Percentiles rank a stretch among this genome's conserved stretches.
Conservation (phyloP, 2,329 filamentous ascomycete species). For the Corinectria fuckeliana region DNA sequence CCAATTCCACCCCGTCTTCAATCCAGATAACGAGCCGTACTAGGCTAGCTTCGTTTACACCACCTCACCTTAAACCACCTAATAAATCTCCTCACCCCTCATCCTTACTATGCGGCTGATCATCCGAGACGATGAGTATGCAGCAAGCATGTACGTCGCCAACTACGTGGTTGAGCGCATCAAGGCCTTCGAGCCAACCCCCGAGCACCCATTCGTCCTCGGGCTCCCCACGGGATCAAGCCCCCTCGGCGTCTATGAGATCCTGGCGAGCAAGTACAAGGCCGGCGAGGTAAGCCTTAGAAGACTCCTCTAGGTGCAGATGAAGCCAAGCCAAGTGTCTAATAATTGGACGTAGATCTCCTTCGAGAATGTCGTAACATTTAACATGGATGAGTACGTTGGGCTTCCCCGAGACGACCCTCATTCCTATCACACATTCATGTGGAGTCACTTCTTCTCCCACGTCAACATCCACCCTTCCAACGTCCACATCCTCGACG, state of each 20-base stretch:
- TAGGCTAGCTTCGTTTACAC: constrained; percentile 10
- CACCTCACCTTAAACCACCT: constrained; percentile 5
- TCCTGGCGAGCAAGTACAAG: constrained; percentile 75
- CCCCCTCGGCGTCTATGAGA: constrained; percentile 78
- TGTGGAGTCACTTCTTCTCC: constrained; percentile 93
- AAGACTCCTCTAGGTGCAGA: constrained; percentile 6
- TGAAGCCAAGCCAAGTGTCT: neutral
- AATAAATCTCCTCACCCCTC: constrained; percentile 10
- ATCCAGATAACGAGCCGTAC: constrained; percentile 1
- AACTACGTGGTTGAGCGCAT: constrained; percentile 86
- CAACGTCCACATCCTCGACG: constrained; percentile 85
- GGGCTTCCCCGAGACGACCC: constrained; percentile 82
- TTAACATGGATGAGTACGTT: constrained; percentile 95
- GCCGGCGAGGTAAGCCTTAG: constrained; percentile 59
- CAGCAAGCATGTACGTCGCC: constrained; percentile 77
- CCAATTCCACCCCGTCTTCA: neutral
- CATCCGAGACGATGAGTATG: constrained; percentile 73
- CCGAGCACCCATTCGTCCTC: constrained; percentile 78
- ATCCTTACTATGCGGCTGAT: constrained; percentile 75
- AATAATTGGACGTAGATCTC: constrained; percentile 64
- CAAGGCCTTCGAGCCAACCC: constrained; percentile 75
- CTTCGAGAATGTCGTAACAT: constrained; percentile 87
- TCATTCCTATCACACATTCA: constrained; percentile 89
- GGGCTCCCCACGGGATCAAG: constrained; percentile 85
- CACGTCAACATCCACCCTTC: constrained; percentile 80